Conservation (phyloP, 306 rosid genomes). For the Ammopiptanthus mongolicus region DNA sequence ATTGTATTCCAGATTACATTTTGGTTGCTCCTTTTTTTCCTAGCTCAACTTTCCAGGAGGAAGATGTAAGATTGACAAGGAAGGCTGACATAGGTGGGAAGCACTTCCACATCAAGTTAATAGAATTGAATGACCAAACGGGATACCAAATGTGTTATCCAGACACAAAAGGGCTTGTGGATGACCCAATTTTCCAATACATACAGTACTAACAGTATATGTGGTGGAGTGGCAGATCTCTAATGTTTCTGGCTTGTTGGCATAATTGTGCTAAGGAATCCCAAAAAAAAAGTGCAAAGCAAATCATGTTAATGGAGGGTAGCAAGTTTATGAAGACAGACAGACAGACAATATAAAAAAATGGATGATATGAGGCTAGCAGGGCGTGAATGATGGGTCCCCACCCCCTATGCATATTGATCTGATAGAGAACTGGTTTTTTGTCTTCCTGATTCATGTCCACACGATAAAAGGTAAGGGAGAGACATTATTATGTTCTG, state of each 20-base stretch:
- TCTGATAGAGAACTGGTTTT: background rate
- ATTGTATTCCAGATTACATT: background rate
- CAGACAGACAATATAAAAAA: too few species aligned
- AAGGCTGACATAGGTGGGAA: conserved; percentile 24
- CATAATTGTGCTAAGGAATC: background rate
- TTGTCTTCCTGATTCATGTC: conserved; percentile 30
- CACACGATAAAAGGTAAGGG: conserved; percentile 18
- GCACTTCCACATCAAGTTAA: conserved; percentile 22
- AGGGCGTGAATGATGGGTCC: background rate
- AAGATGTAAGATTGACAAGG: background rate
- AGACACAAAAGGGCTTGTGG: background rate
- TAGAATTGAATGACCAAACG: background rate
- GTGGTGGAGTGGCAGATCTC: background rate
- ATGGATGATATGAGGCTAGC: conserved; percentile 4
- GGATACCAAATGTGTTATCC: background rate
- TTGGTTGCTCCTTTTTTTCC: background rate
- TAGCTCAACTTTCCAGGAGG: background rate
- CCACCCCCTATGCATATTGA: background rate
- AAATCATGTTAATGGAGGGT: conserved; percentile 1
- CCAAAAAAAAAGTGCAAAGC: background rate
- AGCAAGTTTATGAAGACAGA: background rate
- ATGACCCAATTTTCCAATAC: conserved; percentile 36
- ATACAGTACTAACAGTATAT: background rate
- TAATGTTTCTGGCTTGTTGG: background rate
- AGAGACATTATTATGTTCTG: conserved; percentile 17